Base-by-base conservation (phyloP, 306 rosid species). In the Sindora glabra region DNA sequence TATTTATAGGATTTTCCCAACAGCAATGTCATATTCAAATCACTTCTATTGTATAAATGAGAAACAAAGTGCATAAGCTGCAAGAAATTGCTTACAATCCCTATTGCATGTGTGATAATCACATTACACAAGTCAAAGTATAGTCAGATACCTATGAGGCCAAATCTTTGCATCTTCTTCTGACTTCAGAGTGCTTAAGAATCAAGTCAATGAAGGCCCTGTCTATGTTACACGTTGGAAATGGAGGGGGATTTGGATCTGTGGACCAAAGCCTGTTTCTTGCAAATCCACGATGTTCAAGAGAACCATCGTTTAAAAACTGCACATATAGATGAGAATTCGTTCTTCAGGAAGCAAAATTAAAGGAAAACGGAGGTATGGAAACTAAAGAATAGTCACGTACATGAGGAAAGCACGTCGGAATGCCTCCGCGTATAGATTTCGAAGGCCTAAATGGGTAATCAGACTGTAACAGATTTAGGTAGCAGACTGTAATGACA, bases 371-470 rank as follows among this genome's bases (percentile, higher is more conserved):
- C 22, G 13, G 37, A 50, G 15, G 30, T 36, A 39, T 5, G 12
- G 9, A 57, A 62, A 23, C 14, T 10, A 30, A 4, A 67, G 71
- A 68, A 52, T 52, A 75, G 8, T 37, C 32, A 74, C 84, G 1
- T 79, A 89, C 95, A 71, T 89, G 90, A 17, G 95, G 96, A 73
- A 89, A 89, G 38, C 90, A 83, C 53, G 85, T 67, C 3, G 84
- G 89, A 72, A 89, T 89, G 42, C 96, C 96, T 18, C 96, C 96
- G 8, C 89, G 86, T 42, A 89, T 81, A 23, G 96, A 44, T 67
- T 69, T 89, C 10, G 95, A 86, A 77, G 90, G 87, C 44, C 68
- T 79, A 48, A 79, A 85, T n/a, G n/a, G n/a, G n/a, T n/a, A n/a
- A 59, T 29, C 69, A 46, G 89, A 78, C 96, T 89, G 86, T 79